phyloP scores from a whole-genome alignment of 495 filamentous ascomycete species.

The Acidomyces sp. region DNA sequence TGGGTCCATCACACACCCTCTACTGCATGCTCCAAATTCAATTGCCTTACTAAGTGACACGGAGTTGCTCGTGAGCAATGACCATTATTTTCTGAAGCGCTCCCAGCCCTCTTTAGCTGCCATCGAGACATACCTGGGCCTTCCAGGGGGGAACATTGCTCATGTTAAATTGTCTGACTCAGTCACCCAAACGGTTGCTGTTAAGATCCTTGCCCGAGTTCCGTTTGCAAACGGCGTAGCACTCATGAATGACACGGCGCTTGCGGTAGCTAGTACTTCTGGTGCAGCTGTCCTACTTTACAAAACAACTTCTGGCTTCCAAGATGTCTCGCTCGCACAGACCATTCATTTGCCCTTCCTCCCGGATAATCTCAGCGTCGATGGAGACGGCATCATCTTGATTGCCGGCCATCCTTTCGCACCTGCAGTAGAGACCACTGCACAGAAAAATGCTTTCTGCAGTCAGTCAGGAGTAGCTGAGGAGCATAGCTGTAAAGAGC shows the following conservation, averaged over 20 bases:
- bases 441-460: too few relatives aligned
- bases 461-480: too few relatives aligned
- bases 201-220: conserved; percentile 11
- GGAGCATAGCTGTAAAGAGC: too few relatives aligned
- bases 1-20: conserved; percentile 13
- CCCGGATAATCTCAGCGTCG: conserved; percentile 33
- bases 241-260: conserved; percentile 28
- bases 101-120: conserved; percentile 16
- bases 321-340: conserved; percentile 16
- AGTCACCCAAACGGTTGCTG: not conserved
- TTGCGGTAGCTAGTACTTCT: conserved; percentile 31
- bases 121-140: conserved; percentile 29
- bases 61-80: conserved; percentile 24
- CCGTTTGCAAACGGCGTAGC: conserved; percentile 30
- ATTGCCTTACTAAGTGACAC: conserved; percentile 15
- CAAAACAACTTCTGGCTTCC: conserved; percentile 14
- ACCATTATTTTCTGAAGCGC: conserved; percentile 20
- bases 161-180: conserved; percentile 31
- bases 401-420: conserved; percentile 34
- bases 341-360: conserved; percentile 25
- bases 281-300: conserved; percentile 28
- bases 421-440: conserved; percentile 24
- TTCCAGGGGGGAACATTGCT: conserved; percentile 29
- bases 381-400: conserved; percentile 29
- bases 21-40: conserved; percentile 22